Evolutionary conservation across 768 basidiomycete genomes (phyloP), one percentile per base, ranked within the genome.

Genomic region (Royoungia palumana): DNA sequence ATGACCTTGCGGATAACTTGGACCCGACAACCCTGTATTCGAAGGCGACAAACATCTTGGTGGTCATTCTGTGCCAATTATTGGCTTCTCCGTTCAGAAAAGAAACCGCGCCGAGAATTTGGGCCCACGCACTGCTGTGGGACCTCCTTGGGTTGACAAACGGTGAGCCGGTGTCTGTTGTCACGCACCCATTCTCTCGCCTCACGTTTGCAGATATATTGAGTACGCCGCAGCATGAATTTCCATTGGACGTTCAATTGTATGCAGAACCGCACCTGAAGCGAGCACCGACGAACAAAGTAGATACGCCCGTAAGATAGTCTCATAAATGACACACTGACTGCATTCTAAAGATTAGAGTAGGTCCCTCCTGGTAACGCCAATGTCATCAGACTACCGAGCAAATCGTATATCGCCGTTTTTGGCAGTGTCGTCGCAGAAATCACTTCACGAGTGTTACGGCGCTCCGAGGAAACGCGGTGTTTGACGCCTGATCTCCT

Each of bases 401-500:
- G 63, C 43, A 51, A 68, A 11, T 61, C 71, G 21, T 74, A 75
- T 40, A 57, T 82, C 8, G 68, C 77, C 5, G 61, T 72, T 4
- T 74, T 85, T 47, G 66, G 80, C 39, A 70, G 72, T 28, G 64
- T 76, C 28, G 58, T 80, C 20, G 59, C 78, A 17, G 73, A 79
- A 32, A 60, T 80, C 13, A 55, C 79, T 20, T 64, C 71, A 25
- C 70, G 68, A 42, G 61, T 74, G 2, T 49, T 83, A 39, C 66
- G 63, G 35, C 73, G 75, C 4, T 59, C 75, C 1, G 62, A 77
- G 12, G 69, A 71, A 36, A 74, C 71, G 12, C 72, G 75, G 28
- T 77, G 75, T 68, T 78, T 81, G 42, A 68, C 82, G 9, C 58
- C 64, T 14, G 80, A 85, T 55, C 55, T 81, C 36, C 55, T 71